A percentile compares a stretch with the other conserved stretches of the same genome.
phyloP scores from a whole-genome alignment of 176 grass and related monocot species.

The Poa pratensis region DNA sequence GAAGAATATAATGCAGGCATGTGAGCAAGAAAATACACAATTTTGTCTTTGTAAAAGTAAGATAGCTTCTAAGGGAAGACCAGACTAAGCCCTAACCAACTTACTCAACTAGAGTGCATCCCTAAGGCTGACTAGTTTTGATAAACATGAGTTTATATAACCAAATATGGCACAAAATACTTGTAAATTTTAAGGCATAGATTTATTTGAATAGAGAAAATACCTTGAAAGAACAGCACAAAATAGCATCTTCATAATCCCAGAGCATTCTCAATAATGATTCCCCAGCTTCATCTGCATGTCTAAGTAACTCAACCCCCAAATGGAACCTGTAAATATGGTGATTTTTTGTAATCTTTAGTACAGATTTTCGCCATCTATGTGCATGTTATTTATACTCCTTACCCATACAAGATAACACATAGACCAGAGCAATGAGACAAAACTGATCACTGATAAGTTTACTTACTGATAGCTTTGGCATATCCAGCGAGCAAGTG shows the following conservation, averaged over 20 bases:
- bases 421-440: neutral
- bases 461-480: conserved; percentile 85
- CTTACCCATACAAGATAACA: neutral
- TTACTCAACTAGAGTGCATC: neutral
- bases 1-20: conserved; percentile 27
- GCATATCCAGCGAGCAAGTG: conserved; percentile 88
- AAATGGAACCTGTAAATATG: conserved; percentile 70
- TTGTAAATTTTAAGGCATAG: neutral
- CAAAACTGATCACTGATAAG: neutral
- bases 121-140: neutral
- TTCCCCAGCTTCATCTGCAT: conserved; percentile 67
- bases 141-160: neutral
- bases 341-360: conserved; percentile 17
- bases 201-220: too few species aligned
- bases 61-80: conserved; percentile 12
- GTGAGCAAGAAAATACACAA: conserved; percentile 25
- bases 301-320: conserved; percentile 78
- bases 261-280: conserved; percentile 83
- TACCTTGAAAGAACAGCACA: conserved; percentile 97
- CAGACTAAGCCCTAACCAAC: neutral
- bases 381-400: neutral
- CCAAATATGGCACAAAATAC: neutral
- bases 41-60: conserved; percentile 8
- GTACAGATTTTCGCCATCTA: neutral
- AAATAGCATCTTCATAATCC: conserved; percentile 90